These are phyloP conservation scores for Colletotrichum sp. DNA, from an alignment of 2,329 filamentous ascomycete genomes.

Conservation along the genomic window DNA sequence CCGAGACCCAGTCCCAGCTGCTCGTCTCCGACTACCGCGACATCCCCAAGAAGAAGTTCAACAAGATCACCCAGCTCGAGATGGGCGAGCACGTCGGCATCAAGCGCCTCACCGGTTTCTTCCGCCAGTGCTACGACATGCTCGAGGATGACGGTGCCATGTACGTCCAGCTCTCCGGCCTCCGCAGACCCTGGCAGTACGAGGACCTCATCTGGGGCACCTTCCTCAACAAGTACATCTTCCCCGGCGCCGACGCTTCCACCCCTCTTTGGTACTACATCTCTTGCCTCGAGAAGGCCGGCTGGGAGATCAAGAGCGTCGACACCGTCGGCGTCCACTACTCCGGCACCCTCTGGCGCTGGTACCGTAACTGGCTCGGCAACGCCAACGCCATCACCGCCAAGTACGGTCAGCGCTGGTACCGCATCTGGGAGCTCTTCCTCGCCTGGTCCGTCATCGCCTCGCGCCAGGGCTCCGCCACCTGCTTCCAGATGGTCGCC, in stretches of 20 bases:
- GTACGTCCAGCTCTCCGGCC: slow-evolving; percentile 93
- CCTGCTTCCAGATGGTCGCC: slow-evolving; percentile 85
- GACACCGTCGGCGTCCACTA: slow-evolving; percentile 98
- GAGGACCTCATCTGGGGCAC: slow-evolving; percentile 98
- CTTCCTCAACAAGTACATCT: slow-evolving; percentile 99
- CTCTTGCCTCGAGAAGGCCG: slow-evolving; percentile 82
- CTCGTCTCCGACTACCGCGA: slow-evolving; percentile 98
- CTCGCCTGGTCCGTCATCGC: slow-evolving; percentile 84
- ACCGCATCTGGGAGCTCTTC: slow-evolving; percentile 94
- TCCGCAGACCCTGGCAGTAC: slow-evolving; percentile 96
- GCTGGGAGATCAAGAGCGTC: slow-evolving; percentile 85
- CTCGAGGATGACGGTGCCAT: slow-evolving; percentile 95
- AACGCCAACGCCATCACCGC: slow-evolving; percentile 91
- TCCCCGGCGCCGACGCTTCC: slow-evolving; percentile 95
- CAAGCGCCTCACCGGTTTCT: slow-evolving; percentile 81
- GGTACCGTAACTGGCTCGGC: slow-evolving; percentile 98
- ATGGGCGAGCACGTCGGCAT: slow-evolving; percentile 99
- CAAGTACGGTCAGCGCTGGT: slow-evolving; percentile 97
- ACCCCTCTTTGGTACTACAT: slow-evolving; percentile 90
- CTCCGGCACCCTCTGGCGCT: slow-evolving; percentile 94
- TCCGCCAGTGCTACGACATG: slow-evolving; percentile 91
- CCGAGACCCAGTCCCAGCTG: slow-evolving; percentile 88
- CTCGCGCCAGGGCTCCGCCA: slow-evolving; percentile 82
- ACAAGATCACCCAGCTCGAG: slow-evolving; percentile 97
- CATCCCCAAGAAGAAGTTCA: slow-evolving; percentile 82